Evolutionary conservation across 306 rosid species (phyloP).

Genomic region (Parietaria judaica): DNA sequence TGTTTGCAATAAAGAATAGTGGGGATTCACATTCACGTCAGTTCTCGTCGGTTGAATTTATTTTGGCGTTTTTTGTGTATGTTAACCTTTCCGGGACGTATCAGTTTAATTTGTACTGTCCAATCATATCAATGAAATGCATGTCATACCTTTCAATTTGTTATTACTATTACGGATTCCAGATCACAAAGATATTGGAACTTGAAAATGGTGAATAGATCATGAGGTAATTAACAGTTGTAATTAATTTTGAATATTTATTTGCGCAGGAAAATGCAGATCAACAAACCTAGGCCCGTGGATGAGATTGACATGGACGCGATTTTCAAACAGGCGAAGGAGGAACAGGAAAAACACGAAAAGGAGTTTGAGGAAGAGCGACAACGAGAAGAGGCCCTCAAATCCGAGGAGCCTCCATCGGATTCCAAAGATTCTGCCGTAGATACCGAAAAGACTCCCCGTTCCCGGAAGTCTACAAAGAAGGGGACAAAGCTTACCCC

Average conservation of each 20-base stretch:
- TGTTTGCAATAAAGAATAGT: too few relatives aligned
- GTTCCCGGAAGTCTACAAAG: slow-evolving; percentile 30
- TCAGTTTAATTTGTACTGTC: too few relatives aligned
- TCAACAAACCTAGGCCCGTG: slow-evolving; percentile 70
- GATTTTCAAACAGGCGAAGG: slow-evolving; percentile 59
- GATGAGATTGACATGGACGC: slow-evolving; percentile 62
- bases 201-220: too few relatives aligned
- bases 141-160: too few relatives aligned
- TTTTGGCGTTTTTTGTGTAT: too few relatives aligned
- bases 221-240: too few relatives aligned
- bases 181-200: too few relatives aligned
- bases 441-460: slow-evolving; percentile 42
- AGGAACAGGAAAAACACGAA: slow-evolving; percentile 65
- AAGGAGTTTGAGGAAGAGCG: slow-evolving; percentile 61
- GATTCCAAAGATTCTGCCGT: slow-evolving; percentile 23
- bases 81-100: too few relatives aligned
- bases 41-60: too few relatives aligned
- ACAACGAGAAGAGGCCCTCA: slow-evolving; percentile 20
- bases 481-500: slow-evolving; percentile 21
- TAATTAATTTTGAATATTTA: neutral
- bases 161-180: too few relatives aligned
- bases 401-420: slow-evolving; percentile 21
- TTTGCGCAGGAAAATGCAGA: slow-evolving; percentile 62
- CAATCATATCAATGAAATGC: too few relatives aligned
- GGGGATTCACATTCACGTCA: too few relatives aligned